A percentile compares a stretch with the other conserved stretches of the same genome.
These are phyloP conservation scores for Eutrema heterophyllum DNA, from an alignment of 345 rosid species.

Conservation along the genomic window DNA sequence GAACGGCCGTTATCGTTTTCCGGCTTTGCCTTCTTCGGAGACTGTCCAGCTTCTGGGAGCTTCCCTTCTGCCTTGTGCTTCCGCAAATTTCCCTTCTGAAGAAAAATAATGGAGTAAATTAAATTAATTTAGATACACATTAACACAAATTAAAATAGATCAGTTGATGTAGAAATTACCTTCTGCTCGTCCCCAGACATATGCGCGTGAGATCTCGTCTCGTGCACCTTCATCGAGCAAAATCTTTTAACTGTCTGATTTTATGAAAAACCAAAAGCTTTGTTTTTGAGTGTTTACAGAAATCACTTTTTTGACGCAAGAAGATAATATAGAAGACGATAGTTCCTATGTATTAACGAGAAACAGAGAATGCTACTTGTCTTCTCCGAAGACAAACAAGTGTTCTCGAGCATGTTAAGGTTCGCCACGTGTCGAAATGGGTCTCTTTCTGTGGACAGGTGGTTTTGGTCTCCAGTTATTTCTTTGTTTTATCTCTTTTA, in stretches of 20 bases:
- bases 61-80: conserved; percentile 83
- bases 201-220: conserved; percentile 65
- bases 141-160: not conserved
- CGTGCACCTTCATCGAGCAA: conserved; percentile 49
- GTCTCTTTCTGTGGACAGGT: conserved; percentile 24
- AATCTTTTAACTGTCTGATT: not conserved
- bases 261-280: not conserved
- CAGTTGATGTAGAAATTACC: not conserved
- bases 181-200: conserved; percentile 51
- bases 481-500: conserved; percentile 13
- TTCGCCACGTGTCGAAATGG: conserved; percentile 18
- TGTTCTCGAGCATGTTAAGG: conserved; percentile 20
- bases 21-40: conserved; percentile 56
- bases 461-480: conserved; percentile 29
- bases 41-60: conserved; percentile 47
- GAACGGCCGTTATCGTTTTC: conserved; percentile 32
- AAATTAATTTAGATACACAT: not conserved
- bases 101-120: not conserved
- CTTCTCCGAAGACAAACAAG: conserved; percentile 23
- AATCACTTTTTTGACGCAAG: not conserved
- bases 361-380: conserved; percentile 28
- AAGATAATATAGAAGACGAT: conserved; percentile 21
- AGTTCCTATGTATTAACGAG: conserved; percentile 6
- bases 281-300: not conserved
- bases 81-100: conserved; percentile 48